A percentile compares a stretch with the other conserved stretches of the same genome.
phyloP scores from a whole-genome alignment of 2,329 filamentous ascomycete genomes.

The Coniochaeta sp. region DNA sequence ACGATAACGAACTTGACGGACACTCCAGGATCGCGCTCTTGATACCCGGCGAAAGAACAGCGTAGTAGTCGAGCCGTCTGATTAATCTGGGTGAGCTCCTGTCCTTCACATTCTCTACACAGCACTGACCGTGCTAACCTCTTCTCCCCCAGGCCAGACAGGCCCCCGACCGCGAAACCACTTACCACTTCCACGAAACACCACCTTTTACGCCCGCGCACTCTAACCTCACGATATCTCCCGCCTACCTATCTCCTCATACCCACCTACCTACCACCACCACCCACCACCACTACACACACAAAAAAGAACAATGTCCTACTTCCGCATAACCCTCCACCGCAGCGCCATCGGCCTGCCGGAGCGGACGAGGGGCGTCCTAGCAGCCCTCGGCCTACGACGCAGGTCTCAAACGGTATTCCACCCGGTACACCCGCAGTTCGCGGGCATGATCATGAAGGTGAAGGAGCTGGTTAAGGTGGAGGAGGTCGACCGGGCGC shows the following conservation, averaged over 20 bases:
- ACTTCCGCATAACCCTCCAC: conserved; percentile 86
- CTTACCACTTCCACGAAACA: too few species aligned
- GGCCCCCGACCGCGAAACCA: too few species aligned
- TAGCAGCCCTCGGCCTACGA: conserved; percentile 77
- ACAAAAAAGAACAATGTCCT: conserved; percentile 53
- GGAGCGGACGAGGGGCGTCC: conserved; percentile 68
- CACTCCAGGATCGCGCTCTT: too few species aligned
- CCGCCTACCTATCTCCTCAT: not conserved
- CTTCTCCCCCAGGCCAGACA: too few species aligned
- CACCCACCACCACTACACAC: conserved; percentile 8
- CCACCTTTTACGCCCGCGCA: too few species aligned
- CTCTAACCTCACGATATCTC: too few species aligned
- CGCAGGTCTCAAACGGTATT: conserved; percentile 84
- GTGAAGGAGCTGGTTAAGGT: conserved; percentile 90
- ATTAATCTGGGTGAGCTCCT: too few species aligned
- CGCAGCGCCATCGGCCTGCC: conserved; percentile 87
- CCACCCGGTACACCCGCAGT: conserved; percentile 72
- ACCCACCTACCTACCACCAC: not conserved
- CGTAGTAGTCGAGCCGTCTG: too few species aligned
- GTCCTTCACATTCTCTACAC: too few species aligned
- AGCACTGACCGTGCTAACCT: too few species aligned
- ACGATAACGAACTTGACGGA: not conserved
- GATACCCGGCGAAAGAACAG: too few species aligned
- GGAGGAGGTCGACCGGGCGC: conserved; percentile 60
- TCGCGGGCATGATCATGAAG: conserved; percentile 86